phyloP scores from a whole-genome alignment of 192 early-diverging fungal species.

The Linnemannia hyalina region DNA sequence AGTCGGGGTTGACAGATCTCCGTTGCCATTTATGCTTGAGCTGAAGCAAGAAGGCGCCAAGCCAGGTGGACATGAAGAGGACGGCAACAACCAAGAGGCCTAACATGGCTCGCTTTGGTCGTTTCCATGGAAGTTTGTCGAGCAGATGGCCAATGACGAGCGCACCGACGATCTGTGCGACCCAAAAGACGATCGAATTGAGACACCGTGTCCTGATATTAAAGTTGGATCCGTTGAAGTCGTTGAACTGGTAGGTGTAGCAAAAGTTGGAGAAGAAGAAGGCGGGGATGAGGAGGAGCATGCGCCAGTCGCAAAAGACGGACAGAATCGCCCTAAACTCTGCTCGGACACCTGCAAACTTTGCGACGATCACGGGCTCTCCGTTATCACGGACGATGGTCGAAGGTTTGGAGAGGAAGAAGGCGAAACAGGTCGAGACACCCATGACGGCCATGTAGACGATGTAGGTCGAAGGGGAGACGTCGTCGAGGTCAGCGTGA shows the following conservation, averaged over 20 bases:
- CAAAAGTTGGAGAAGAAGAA: constrained; percentile 85
- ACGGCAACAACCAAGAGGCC: constrained; percentile 65
- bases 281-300: constrained; percentile 76
- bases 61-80: constrained; percentile 73
- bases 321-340: constrained; percentile 67
- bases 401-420: constrained; percentile 67
- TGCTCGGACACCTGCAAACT: constrained; percentile 74
- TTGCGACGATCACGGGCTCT: constrained; percentile 72
- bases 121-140: constrained; percentile 66
- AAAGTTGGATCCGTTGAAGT: constrained; percentile 75
- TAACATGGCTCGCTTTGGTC: constrained; percentile 73
- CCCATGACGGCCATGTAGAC: constrained; percentile 81
- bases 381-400: constrained; percentile 79
- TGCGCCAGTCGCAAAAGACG: constrained; percentile 76
- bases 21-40: constrained; percentile 61
- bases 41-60: constrained; percentile 70
- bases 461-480: constrained; percentile 79
- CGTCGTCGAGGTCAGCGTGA: constrained; percentile 50
- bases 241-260: constrained; percentile 77
- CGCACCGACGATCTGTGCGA: constrained; percentile 81
- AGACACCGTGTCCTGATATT: constrained; percentile 76
- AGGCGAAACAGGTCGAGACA: constrained; percentile 68
- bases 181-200: constrained; percentile 84
- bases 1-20: not conserved
- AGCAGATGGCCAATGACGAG: constrained; percentile 72